phyloP scores from a whole-genome alignment of 2,329 filamentous ascomycete genomes.

The Xylariaceae sp. region DNA sequence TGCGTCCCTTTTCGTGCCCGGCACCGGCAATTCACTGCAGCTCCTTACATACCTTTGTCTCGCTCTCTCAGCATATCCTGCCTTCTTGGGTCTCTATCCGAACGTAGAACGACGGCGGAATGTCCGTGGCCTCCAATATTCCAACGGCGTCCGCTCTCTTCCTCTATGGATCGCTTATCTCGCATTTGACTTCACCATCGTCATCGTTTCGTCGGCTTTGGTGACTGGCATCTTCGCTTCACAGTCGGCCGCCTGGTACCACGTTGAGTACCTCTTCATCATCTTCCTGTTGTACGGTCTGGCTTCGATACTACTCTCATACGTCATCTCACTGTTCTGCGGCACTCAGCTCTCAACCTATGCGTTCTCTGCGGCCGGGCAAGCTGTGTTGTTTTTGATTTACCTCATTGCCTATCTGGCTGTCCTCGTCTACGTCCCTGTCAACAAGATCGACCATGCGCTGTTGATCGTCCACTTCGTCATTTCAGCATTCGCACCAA shows the following conservation, averaged over 20 bases:
- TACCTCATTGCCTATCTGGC: conserved; percentile 70
- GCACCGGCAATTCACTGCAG: conserved; percentile 69
- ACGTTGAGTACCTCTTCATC: conserved; percentile 76
- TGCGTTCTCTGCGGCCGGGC: conserved; percentile 73
- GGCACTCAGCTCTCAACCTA: conserved; percentile 79
- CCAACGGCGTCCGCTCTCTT: conserved; percentile 78
- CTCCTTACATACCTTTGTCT: conserved; percentile 79
- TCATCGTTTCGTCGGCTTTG: conserved; percentile 62
- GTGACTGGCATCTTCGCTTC: conserved; percentile 66
- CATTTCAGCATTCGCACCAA: conserved; percentile 69
- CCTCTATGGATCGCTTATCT: conserved; percentile 85
- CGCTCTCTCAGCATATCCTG: conserved; percentile 73
- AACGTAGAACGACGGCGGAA: conserved; percentile 77
- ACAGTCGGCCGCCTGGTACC: conserved; percentile 66
- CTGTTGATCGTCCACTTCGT: conserved; percentile 71
- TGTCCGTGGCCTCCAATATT: conserved; percentile 83
- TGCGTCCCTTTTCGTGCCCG: conserved; percentile 66
- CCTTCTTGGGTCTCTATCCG: conserved; percentile 84
- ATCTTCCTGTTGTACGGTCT: conserved; percentile 79
- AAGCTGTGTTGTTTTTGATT: conserved; percentile 66
- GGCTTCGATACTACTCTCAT: conserved; percentile 70
- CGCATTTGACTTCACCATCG: conserved; percentile 73
- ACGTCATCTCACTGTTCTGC: conserved; percentile 76
- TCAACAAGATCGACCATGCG: conserved; percentile 62
- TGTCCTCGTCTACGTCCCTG: conserved; percentile 70